These are phyloP conservation scores for Pilasporangium apinafurcum DNA, from an alignment of 352 stramenopile genomes.

Conservation along the genomic window DNA sequence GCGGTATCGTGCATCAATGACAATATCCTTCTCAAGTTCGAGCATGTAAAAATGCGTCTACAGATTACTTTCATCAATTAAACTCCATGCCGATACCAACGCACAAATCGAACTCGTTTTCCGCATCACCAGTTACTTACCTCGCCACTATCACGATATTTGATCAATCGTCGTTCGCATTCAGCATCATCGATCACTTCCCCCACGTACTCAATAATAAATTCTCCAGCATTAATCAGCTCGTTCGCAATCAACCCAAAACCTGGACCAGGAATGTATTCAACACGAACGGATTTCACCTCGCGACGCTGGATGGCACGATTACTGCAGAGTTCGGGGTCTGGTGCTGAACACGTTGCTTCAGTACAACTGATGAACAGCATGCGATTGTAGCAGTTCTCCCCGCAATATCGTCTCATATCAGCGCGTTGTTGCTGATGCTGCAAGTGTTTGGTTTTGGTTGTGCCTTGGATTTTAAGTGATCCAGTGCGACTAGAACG, in stretches of 20 bases:
- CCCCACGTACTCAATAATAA: slow-evolving; percentile 93
- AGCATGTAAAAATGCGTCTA: slow-evolving; percentile 86
- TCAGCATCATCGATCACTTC: slow-evolving; percentile 91
- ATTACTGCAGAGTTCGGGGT: slow-evolving; percentile 63
- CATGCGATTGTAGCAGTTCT: slow-evolving; percentile 81
- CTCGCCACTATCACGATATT: slow-evolving; percentile 49
- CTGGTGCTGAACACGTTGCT: slow-evolving; percentile 69
- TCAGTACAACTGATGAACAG: slow-evolving; percentile 77
- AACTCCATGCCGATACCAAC: neutral
- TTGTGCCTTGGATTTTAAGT: slow-evolving; percentile 3
- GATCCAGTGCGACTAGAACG: too few relatives aligned
- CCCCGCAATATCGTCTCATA: slow-evolving; percentile 35
- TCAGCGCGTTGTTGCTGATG: neutral
- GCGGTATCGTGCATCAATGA: slow-evolving; percentile 83
- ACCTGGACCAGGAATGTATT: slow-evolving; percentile 79
- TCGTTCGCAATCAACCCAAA: slow-evolving; percentile 88
- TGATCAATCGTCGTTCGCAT: slow-evolving; percentile 53
- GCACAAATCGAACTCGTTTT: neutral
- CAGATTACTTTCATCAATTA: neutral
- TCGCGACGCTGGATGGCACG: slow-evolving; percentile 62
- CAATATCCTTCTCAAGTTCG: slow-evolving; percentile 78
- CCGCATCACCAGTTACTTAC: slow-evolving; percentile 10
- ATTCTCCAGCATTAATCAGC: slow-evolving; percentile 65
- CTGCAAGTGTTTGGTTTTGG: neutral
- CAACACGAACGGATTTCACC: slow-evolving; percentile 53